Conservation (phyloP, 225 moss, liverwort and hornwort genomes). For the Neckera pumila region DNA sequence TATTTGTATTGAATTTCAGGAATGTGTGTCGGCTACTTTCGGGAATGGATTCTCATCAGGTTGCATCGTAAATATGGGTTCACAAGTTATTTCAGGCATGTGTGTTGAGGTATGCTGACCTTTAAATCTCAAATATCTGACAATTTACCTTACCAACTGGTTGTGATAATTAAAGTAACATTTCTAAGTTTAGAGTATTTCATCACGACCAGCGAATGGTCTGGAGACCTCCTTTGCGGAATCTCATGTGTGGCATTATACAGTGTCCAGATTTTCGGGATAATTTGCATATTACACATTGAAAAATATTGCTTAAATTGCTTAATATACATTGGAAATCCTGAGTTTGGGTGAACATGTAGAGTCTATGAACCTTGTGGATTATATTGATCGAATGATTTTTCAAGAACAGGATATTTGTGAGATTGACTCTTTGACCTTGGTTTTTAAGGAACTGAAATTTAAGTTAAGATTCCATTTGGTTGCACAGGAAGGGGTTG, state of each 20-base stretch:
- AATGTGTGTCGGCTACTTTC: constrained; percentile 90
- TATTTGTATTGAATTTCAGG: constrained; percentile 34
- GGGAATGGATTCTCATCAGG: constrained; percentile 95
- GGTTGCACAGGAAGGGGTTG: constrained; percentile 74
- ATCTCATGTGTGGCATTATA: neutral
- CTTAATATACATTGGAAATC: neutral
- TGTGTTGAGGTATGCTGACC: constrained; percentile 71
- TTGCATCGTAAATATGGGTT: constrained; percentile 95
- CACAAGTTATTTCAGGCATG: constrained; percentile 88
- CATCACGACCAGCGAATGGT: neutral
- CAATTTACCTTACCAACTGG: neutral
- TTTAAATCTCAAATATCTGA: neutral
- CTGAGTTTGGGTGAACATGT: neutral
- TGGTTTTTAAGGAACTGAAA: neutral
- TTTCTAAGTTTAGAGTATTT: neutral
- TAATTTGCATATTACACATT: neutral
- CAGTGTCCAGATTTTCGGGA: neutral
- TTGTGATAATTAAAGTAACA: neutral
- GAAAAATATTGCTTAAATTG: neutral
- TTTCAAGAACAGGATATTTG: neutral
- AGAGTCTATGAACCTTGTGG: neutral
- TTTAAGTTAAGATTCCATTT: neutral
- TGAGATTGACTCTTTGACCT: neutral
- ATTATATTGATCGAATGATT: neutral
- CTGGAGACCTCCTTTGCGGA: neutral